Conservation (phyloP, 805 yeast species). For the Nematodospora valgi region DNA sequence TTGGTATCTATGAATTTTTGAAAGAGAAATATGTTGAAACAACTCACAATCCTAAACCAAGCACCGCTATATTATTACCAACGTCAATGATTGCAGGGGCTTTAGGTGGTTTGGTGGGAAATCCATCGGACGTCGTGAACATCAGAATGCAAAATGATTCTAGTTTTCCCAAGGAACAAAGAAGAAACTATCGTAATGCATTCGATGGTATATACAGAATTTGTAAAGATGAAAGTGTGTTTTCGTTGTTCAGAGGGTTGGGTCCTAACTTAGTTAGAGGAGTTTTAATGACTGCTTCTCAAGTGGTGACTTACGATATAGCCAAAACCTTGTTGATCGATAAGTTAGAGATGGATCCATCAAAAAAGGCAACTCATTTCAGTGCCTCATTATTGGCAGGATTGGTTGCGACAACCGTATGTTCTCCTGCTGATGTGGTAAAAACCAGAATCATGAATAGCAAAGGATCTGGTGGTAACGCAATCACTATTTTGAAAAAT, state of each 20-base stretch:
- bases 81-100: constrained; percentile 85
- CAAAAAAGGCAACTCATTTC: constrained; percentile 69
- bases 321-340: constrained; percentile 61
- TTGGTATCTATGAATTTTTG: constrained; percentile 78
- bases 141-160: constrained; percentile 91
- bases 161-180: constrained; percentile 56
- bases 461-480: constrained; percentile 41
- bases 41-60: constrained; percentile 44
- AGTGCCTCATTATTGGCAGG: constrained; percentile 79
- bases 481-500: constrained; percentile 45
- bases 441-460: constrained; percentile 86
- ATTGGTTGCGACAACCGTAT: constrained; percentile 83
- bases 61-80: constrained; percentile 61
- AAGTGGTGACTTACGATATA: constrained; percentile 82
- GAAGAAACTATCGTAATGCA: constrained; percentile 76
- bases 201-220: constrained; percentile 70
- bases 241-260: constrained; percentile 66
- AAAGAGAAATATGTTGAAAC: constrained; percentile 49
- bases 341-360: constrained; percentile 48
- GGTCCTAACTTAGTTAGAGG: constrained; percentile 79
- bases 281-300: constrained; percentile 85
- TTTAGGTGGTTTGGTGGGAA: constrained; percentile 80
- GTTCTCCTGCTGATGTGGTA: constrained; percentile 90
- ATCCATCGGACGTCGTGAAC: constrained; percentile 84
- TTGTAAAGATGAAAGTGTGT: constrained; percentile 54